These are phyloP conservation scores for Parachaetomium inaequale DNA, from an alignment of 495 filamentous ascomycete genomes.

Conservation along the genomic window DNA sequence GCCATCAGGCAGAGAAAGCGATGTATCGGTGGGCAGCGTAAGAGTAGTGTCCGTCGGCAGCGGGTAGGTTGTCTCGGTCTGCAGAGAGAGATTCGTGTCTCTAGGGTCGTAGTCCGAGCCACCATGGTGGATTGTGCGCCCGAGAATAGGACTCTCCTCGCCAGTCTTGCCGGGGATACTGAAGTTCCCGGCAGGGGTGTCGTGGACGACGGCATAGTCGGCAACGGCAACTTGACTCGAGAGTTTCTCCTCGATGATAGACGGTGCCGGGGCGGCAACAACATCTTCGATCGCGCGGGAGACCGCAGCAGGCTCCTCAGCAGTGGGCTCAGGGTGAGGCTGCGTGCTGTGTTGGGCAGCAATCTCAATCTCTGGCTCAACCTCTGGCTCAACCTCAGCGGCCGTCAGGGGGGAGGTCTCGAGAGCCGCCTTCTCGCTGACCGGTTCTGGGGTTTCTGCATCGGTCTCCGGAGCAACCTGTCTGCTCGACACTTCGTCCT, in stretches of 20 bases:
- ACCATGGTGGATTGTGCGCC: not conserved
- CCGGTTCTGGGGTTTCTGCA: not conserved
- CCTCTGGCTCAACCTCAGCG: not conserved
- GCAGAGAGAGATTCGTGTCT: conserved; percentile 14
- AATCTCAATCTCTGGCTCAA: not conserved
- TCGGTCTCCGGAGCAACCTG: too few species aligned
- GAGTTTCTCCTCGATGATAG: not conserved
- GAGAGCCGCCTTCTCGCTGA: not conserved
- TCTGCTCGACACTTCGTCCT: not conserved
- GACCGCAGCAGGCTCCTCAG: not conserved
- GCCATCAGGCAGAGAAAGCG: conserved; percentile 2
- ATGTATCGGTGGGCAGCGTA: conserved; percentile 16
- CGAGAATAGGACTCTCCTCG: conserved; percentile 9
- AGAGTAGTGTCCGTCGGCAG: conserved; percentile 17
- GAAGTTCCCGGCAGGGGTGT: not conserved
- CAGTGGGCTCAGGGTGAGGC: not conserved
- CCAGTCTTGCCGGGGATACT: not conserved
- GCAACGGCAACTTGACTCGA: not conserved
- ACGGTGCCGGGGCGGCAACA: not conserved
- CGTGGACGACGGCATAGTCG: not conserved
- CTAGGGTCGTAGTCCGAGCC: conserved; percentile 12
- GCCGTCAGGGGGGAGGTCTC: not conserved
- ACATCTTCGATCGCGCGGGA: not conserved
- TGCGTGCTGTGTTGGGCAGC: conserved; percentile 13
- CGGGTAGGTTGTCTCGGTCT: conserved; percentile 16